These are phyloP conservation scores for Hygrocybe coccinea DNA, from an alignment of 768 basidiomycete genomes.

Conservation along the genomic window DNA sequence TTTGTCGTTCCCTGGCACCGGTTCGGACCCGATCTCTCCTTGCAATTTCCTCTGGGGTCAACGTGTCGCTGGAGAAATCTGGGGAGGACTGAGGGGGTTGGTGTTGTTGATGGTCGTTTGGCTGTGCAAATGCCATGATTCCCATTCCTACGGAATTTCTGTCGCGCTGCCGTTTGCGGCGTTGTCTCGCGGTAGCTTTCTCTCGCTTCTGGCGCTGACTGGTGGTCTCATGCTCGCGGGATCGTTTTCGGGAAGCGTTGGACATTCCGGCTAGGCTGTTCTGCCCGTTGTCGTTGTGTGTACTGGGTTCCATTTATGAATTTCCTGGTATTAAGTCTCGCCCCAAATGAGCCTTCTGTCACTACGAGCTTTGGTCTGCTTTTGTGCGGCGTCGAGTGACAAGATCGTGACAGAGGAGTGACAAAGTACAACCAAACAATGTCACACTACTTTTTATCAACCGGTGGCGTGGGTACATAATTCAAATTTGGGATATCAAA, in stretches of 20 bases:
- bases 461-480: slow-evolving; percentile 3
- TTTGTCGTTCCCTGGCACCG: slow-evolving; percentile 74
- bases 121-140: slow-evolving; percentile 38
- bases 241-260: slow-evolving; percentile 45
- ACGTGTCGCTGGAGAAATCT: slow-evolving; percentile 21
- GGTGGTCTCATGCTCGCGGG: slow-evolving; percentile 69
- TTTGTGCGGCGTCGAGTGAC: slow-evolving; percentile 1
- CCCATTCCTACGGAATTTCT: slow-evolving; percentile 36
- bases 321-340: background rate
- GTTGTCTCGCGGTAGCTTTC: slow-evolving; percentile 83
- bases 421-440: slow-evolving; percentile 6
- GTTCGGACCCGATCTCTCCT: slow-evolving; percentile 69
- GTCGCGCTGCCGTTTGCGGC: slow-evolving; percentile 75
- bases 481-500: background rate
- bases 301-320: background rate
- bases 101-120: slow-evolving; percentile 31
- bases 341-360: background rate
- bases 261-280: background rate
- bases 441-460: background rate
- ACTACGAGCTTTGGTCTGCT: background rate
- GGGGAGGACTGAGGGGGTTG: slow-evolving; percentile 22
- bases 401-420: slow-evolving; percentile 9
- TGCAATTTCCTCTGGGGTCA: slow-evolving; percentile 60
- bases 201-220: slow-evolving; percentile 72
- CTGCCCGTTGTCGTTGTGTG: slow-evolving; percentile 4